Conservation (phyloP, 257 asterid species). For the Lantana camara region DNA sequence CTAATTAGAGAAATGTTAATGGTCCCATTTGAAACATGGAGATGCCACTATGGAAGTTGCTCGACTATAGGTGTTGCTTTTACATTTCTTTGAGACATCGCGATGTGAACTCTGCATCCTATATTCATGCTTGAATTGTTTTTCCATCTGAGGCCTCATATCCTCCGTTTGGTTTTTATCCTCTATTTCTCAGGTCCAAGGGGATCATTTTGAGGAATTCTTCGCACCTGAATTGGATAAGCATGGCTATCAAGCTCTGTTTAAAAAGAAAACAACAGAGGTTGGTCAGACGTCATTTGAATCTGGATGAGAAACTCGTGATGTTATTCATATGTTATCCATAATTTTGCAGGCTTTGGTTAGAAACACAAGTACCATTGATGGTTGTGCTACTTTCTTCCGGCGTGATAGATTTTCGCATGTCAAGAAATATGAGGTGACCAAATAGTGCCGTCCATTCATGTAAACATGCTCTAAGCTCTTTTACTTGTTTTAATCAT, state of each 20-base stretch:
- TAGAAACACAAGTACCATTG: conserved; percentile 58
- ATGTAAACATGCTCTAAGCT: conserved; percentile 25
- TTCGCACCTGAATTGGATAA: conserved; percentile 96
- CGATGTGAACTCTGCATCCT: conserved; percentile 1
- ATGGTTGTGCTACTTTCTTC: conserved; percentile 98
- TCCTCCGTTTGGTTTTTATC: not conserved
- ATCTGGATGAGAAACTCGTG: conserved; percentile 15
- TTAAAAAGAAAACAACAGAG: conserved; percentile 85
- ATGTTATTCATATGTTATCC: conserved; percentile 21
- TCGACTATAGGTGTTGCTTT: not conserved
- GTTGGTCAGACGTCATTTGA: conserved; percentile 43
- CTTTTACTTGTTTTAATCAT: conserved; percentile 21
- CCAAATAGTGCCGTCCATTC: conserved; percentile 14
- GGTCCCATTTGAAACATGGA: not conserved
- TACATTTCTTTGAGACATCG: conserved; percentile 5
- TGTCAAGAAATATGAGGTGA: conserved; percentile 96
- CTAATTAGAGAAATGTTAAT: not conserved
- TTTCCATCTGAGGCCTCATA: not conserved
- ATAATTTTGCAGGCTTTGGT: conserved; percentile 57
- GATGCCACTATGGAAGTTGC: not conserved
- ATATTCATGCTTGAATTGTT: not conserved
- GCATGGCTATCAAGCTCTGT: conserved; percentile 91
- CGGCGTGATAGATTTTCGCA: conserved; percentile 97
- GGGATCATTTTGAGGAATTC: conserved; percentile 88
- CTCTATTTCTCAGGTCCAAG: conserved; percentile 71